Base-by-base conservation (phyloP, 2,329 filamentous ascomycete species). In the Cyphellophora attinorum region DNA sequence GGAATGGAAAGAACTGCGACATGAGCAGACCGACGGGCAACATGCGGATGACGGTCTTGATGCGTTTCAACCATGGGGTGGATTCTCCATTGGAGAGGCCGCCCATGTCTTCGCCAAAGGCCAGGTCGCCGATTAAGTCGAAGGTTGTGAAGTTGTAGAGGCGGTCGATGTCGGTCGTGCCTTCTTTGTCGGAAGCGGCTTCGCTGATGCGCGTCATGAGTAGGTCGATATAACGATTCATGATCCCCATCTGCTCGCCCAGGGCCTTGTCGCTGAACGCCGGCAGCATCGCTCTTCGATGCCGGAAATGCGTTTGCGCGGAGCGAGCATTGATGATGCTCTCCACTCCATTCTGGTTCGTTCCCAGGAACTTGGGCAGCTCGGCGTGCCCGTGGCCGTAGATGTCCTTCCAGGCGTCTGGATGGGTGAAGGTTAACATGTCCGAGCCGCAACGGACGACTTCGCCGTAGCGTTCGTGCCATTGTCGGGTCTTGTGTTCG, bases 231-330 rank as follows among this genome's bases (percentile, higher is more conserved):
- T 45, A 49, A n/a, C 11, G 12, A 14, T 40, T 17, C 15, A 49
- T 29, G 3, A 47, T n/a, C 1, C 46, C 35, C 33, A 60, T 60
- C 37, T 64, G 63, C 11, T 56, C 54, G 4, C 48, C 47, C n/a
- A 68, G 34, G 2, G 59, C 56, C 31, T 54, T 56, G 27, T 66
- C 62, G 0, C 62, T 63, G 40, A 68, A 67, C 0, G 57, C 60
- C 35, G 58, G 55, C 0, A 55, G 47, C 5, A 67, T 35, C 2
- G 56, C 39, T 0, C 52, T 47, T 13, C 61, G 53, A 14, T 50
- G 38, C 3, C 48, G 41, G 10, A 38, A 31, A 33, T 59, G 56
- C 21, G 21, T 25, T 6, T 54, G 39, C 11, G 42, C 41, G 21
- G 40, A 39, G 16, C 44, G 34, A 8, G 42, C 41, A 13, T 19